Evolutionary conservation across 2,329 filamentous ascomycete species (phyloP).

Genomic region (Colletotrichum liaoningense): DNA sequence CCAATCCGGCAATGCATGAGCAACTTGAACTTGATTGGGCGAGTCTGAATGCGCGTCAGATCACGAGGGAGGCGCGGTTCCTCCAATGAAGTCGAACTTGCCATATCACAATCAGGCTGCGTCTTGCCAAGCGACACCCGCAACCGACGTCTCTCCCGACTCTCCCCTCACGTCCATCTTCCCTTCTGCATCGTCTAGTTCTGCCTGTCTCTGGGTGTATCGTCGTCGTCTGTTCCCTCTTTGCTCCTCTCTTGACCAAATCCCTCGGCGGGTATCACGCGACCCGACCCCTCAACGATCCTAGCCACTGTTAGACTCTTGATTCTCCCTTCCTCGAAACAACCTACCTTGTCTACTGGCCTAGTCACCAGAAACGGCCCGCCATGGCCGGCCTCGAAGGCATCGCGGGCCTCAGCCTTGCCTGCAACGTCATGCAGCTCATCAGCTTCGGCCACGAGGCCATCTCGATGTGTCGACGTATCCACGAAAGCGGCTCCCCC

Average conservation of each 20-base stretch:
- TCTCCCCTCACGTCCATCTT: rapidly evolving
- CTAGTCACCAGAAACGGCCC: too few species aligned
- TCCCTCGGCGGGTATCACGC: rapidly evolving
- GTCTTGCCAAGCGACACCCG: background rate
- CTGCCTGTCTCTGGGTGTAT: background rate
- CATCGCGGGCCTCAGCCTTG: background rate
- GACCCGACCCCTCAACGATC: too few species aligned
- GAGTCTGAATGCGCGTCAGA: background rate
- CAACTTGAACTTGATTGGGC: background rate
- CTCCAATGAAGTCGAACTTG: background rate
- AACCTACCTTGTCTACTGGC: too few species aligned
- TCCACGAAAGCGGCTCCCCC: background rate
- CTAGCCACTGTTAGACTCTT: background rate
- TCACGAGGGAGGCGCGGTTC: background rate
- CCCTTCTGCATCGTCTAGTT: rapidly evolving
- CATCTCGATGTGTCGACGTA: background rate
- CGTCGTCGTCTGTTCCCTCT: background rate
- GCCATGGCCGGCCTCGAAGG: slow-evolving; percentile 10
- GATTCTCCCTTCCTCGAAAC: background rate
- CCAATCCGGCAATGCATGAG: background rate
- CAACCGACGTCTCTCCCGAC: rapidly evolving
- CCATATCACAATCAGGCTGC: background rate
- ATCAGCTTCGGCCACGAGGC: background rate
- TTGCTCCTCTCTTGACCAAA: background rate
- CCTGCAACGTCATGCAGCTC: slow-evolving; percentile 18